Base-by-base conservation (phyloP, 2,329 filamentous ascomycete species). In the Alternaria sp. region DNA sequence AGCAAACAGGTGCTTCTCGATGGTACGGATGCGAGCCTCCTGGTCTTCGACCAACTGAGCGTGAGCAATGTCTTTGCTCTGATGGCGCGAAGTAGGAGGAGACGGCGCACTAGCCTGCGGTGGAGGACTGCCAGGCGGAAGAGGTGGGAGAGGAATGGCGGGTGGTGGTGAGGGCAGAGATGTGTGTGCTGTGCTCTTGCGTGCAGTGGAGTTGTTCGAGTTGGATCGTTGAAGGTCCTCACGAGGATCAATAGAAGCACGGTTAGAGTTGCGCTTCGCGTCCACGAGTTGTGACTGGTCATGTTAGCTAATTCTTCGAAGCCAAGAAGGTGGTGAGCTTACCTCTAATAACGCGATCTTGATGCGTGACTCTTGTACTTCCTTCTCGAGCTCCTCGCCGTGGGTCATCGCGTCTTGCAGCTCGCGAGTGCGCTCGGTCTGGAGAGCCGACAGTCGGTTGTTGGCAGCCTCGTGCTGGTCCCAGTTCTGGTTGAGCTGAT, bases 1-100 rank as follows among this genome's bases (percentile, higher is more conserved):
- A 4, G 96, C 96, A 68, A 92, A 91, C 23, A 99, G 87, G 77
- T 98, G 93, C 84, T 97, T 98, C 85, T 99, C 95, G 67, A 99
- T 97, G 7, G 93, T 96, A 63, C 92, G 90, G 77, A 99, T 96
- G 67, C 94, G 93, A 46, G 93, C 92, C 78, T 99, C 96, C 79
- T 97, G 94, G 73, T 99, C 96, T 75, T 98, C 95, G 63, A 95
- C 89, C 68, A 97, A 87, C 74, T 97, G 94, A 53, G 90, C 88
- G 62, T 90, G 87, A 55, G 90, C 85, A 60, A 89, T 87, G 73
- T 97, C 93, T 79, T 96, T 96, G 84, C 93, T 96, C 17, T 89
- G 86, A 62, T 94, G 93, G 11, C 93, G 86, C 45, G 89, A 89
- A 67, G 83, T 90, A 28, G 87, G 81, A 71, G 88, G 81, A 74